Base-by-base conservation (phyloP, 2,329 filamentous ascomycete genomes). In the Ophiocordyceps camponoti-rufipedis region DNA sequence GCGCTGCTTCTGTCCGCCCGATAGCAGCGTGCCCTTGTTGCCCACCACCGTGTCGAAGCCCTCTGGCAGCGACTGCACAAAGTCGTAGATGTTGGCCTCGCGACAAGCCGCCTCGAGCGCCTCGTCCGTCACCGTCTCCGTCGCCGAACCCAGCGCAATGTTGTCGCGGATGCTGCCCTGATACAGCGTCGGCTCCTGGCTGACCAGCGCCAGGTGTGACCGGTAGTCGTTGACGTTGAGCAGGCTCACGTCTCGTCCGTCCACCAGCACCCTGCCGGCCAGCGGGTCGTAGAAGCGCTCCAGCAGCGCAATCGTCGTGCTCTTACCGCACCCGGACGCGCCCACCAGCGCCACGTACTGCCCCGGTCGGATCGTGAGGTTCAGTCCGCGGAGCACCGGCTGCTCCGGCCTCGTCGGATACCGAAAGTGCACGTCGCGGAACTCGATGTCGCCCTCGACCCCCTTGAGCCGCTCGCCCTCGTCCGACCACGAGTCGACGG, bases 121-220 rank as follows among this genome's bases (percentile, higher is more conserved):
- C 46, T 68, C 70, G 2, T 76, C 71, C 0, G 66, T 63, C 0
- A 79, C 64, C 1, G 67, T 60, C 1, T 66, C 63, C 1, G 72
- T 68, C 29, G 70, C 64, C 16, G 84, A 72, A 14, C 80, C 81
- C 0, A 85, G 66, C 2, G 80, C 59, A 44, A 85, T 74, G 52
- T 85, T 85, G 48, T 87, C 81, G 16, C 74, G 70, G 18, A 86
- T 69, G 1, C 75, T 76, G 12, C 72, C 70, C 57, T 79, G 76
- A 54, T 84, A 86, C 0, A 88, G 68, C 0, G 78, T 79, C 9
- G 83, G 72, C 56, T 88, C 82, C 58, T 88, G 83, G 4, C 80
- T 75, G 0, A 88, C 83, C 0, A 88, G 70, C 1, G 80, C 79
- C 13, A 87, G 66, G 33, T 74, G 62, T 46, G 69, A 68, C 41